Percentiles rank a stretch among this genome's conserved stretches.
Evolutionary conservation across 306 rosid genomes (phyloP).

Genomic region (Lathyrus aphaca): DNA sequence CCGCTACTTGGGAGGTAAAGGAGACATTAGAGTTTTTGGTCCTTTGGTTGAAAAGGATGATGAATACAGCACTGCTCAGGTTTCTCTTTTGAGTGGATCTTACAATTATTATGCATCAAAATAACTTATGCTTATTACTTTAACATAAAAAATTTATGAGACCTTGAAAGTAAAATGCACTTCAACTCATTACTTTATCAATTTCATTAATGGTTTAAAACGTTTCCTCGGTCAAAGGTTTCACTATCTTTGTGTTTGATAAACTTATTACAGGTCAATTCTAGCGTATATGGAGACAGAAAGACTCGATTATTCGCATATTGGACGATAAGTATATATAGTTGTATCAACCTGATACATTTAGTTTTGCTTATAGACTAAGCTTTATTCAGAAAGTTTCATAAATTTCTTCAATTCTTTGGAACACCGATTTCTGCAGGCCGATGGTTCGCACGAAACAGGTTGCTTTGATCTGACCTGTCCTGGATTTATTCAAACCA

Average conservation of each 20-base stretch:
- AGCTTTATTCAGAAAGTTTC: not conserved
- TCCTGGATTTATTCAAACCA: constrained; percentile 74
- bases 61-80: constrained; percentile 65
- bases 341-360: not conserved
- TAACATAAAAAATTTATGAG: too few relatives aligned
- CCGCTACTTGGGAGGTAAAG: constrained; percentile 65
- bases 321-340: constrained; percentile 68
- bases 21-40: constrained; percentile 51
- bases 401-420: not conserved
- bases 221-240: too few relatives aligned
- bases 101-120: constrained; percentile 5
- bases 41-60: constrained; percentile 59
- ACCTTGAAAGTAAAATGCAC: too few relatives aligned
- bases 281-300: constrained; percentile 64
- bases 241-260: too few relatives aligned
- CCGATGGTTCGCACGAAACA: constrained; percentile 57
- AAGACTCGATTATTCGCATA: constrained; percentile 54
- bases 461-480: constrained; percentile 85
- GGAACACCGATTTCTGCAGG: constrained; percentile 42
- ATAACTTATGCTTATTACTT: too few relatives aligned
- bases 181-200: too few relatives aligned
- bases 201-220: too few relatives aligned
- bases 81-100: constrained; percentile 57
- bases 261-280: constrained; percentile 58
- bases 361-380: too few relatives aligned